Base-by-base conservation (phyloP, 192 early-diverging fungal species). In the Podila minutissima region DNA sequence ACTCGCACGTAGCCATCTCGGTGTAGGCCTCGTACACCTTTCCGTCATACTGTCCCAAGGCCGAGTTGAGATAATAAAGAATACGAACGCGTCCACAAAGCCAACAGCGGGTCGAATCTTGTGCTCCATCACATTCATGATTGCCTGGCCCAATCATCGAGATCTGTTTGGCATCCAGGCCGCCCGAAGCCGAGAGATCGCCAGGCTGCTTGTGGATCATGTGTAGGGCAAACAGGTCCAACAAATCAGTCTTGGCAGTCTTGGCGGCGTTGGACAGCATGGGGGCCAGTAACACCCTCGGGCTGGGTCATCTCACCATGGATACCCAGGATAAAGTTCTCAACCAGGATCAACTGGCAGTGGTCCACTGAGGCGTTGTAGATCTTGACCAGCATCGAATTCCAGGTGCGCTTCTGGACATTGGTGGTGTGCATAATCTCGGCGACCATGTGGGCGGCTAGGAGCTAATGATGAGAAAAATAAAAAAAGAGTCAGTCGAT, bases 11-110 rank as follows among this genome's bases (percentile, higher is more conserved):
- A 0, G 92, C 95, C 90, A 88, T 90, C 84, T 91, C 74, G 22
- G 92, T 85, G 82, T 94, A 90, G 67, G 87, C 81, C 69, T 95
- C 94, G 51, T 97, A 97, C 24, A 94, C 92, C 66, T 90, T 87
- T 59, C 94, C 94, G 67, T 94, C 93, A 59, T 85, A 88, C 28
- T 91, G 84, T 22, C 92, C 95, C 46, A 97, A 78, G 12, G 94
- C 91, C 51, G 92, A 93, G 84, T 95, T 89, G 20, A 97, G 85
- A 38, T 86, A 81, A 63, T 92, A 0, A 92, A 87, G 32, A 94
- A 78, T 22, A 86, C 89, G 84, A 93, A 95, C 0, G 94, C 89
- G 51, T 97, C 95, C 22, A 94, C 94, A 15, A 97, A 86, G 0
- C 92, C 84, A 22, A 97, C 89, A 17, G 93, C 93, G 60, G 88